Base-by-base conservation (phyloP, 805 yeast species). In the Brettanomyces custersianus region DNA sequence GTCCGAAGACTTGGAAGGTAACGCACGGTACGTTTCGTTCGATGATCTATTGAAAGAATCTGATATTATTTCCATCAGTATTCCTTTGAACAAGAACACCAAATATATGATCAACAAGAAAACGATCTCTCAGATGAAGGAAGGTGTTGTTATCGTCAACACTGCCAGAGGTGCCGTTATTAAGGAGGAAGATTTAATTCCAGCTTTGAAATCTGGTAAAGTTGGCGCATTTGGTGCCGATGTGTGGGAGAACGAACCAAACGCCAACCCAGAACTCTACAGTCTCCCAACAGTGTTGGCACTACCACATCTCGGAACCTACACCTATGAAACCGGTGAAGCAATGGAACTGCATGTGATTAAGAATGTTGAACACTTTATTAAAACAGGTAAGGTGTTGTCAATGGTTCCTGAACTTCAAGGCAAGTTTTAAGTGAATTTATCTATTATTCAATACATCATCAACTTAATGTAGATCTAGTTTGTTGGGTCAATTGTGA, bases 291-390 rank as follows among this genome's bases (percentile, higher is more conserved):
- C 80, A 43, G 84, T 77, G n/a, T 67, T 80, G 5, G 72, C 84
- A 24, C 62, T 83, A 44, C 96, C 96, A n/a, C 96, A 87, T 54
- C 75, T 84, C 80, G 96, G 95, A 20, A 83, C 95, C 0, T 75
- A 75, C 53, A 66, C 90, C 5, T 56, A 58, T 32, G 94, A 86
- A 59, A 81, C 95, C 4, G 72, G 80, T 46, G 61, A 65, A 46
- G 70, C 71, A 46, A 84, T 92, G 95, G 96, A 88, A 61, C 75
- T 72, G 46, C 73, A 74, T 51, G 85, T 80, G 23, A 75, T 83
- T 20, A 68, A 69, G 24, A 90, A 90, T 55, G 74, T 84, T 6
- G 59, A 63, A 32, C 54, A 64, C 13, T 77, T 60, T 29, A 51
- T 85, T 27, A 56, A 62, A 11, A 70, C 78, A 0, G 95, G 95